These are phyloP conservation scores for Lactifluus piperatus DNA, from an alignment of 768 basidiomycete species.

Conservation along the genomic window DNA sequence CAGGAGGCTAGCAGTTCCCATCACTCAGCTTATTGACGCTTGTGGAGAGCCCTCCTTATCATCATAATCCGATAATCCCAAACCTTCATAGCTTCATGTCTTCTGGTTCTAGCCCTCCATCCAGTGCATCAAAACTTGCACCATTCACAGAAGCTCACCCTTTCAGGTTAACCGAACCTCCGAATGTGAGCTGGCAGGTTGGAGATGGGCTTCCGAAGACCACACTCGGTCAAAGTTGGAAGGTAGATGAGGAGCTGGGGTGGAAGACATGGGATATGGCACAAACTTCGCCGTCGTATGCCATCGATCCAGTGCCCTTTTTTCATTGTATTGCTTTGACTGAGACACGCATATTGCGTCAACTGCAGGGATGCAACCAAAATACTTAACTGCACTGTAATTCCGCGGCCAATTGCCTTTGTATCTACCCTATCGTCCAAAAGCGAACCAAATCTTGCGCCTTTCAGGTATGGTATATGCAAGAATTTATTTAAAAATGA, in stretches of 20 bases:
- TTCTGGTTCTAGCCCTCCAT: background rate
- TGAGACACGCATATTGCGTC: conserved; percentile 12
- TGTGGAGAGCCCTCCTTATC: background rate
- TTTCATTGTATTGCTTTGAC: conserved; percentile 12
- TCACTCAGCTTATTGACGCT: background rate
- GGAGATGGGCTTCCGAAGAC: conserved; percentile 31
- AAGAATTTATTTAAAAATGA: conserved; percentile 29
- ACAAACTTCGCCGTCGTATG: conserved; percentile 12
- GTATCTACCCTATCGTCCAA: conserved; percentile 48
- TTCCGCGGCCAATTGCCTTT: conserved; percentile 62
- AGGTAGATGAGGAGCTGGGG: conserved; percentile 28
- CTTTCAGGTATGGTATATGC: conserved; percentile 42
- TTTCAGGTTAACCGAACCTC: conserved; percentile 31
- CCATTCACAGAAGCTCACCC: conserved; percentile 11
- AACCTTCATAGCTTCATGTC: background rate
- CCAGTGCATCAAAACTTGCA: background rate
- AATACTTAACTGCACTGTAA: conserved; percentile 47
- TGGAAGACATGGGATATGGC: conserved; percentile 36
- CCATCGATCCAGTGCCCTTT: conserved; percentile 11
- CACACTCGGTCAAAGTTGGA: conserved; percentile 25
- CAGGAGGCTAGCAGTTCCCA: background rate
- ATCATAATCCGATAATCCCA: background rate
- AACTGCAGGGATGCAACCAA: conserved; percentile 33
- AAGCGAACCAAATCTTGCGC: conserved; percentile 52
- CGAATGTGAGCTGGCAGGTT: conserved; percentile 36